A percentile compares a stretch with the other conserved stretches of the same genome.
These are phyloP conservation scores for Sporisorium sorghi DNA, from an alignment of 1,284 basidiomycete genomes.

Conservation along the genomic window DNA sequence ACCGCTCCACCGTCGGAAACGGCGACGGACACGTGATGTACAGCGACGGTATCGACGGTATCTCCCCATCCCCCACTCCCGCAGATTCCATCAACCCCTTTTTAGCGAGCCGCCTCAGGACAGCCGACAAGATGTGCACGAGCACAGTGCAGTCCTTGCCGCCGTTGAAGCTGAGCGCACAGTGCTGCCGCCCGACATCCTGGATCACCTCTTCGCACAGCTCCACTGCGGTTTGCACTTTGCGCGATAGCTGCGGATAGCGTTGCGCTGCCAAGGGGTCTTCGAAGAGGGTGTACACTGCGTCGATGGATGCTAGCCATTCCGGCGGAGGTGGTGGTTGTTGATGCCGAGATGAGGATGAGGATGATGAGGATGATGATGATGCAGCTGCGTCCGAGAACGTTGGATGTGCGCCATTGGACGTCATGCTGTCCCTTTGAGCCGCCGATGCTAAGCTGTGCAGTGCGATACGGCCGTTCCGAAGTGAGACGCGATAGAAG, in stretches of 20 bases:
- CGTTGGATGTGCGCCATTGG: conserved; percentile 11
- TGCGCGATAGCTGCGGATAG: conserved; percentile 45
- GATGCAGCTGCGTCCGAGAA: conserved; percentile 4
- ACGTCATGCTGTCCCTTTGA: conserved; percentile 11
- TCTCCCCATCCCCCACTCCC: conserved; percentile 12
- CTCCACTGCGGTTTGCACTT: conserved; percentile 50
- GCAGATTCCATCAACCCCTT: too few species aligned
- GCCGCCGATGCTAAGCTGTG: background rate
- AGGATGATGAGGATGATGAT: conserved; percentile 5
- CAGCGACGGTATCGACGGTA: conserved; percentile 78
- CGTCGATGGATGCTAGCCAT: conserved; percentile 65
- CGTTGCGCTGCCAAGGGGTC: conserved; percentile 6
- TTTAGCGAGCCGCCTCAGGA: conserved; percentile 72
- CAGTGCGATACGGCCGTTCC: background rate
- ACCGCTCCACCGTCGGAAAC: conserved; percentile 84
- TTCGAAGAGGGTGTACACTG: conserved; percentile 63
- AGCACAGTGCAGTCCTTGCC: conserved; percentile 97
- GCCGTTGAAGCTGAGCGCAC: conserved; percentile 88
- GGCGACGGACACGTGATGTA: conserved; percentile 92
- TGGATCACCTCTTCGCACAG: conserved; percentile 60
- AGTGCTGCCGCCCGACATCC: conserved; percentile 55
- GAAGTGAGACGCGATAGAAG: background rate
- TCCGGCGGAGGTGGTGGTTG: conserved; percentile 17
- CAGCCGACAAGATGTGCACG: conserved; percentile 84
- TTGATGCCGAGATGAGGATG: background rate